Evolutionary conservation across 164 flowering plant genomes (phyloP), one percentile per base, ranked within the genome.

Genomic region (Chimonanthus praecox): DNA sequence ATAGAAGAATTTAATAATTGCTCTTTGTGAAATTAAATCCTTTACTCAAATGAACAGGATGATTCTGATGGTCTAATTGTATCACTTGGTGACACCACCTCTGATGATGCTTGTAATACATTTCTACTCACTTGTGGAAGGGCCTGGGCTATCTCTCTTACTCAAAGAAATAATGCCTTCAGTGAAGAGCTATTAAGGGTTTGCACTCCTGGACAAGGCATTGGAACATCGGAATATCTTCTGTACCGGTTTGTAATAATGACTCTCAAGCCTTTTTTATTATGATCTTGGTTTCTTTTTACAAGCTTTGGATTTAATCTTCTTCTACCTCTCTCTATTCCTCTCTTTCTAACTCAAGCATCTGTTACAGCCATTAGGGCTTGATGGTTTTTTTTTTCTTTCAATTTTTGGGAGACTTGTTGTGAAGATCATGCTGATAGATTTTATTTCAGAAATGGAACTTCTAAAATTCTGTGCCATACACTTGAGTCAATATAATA

Each of bases 121-220:
- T 13, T 46, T 76, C 89, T 95, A 71, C 79, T 95, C 63, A 88
- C 89, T 6, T 20, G 80, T 77, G 97, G 97, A 84, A 83, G 85
- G 77, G 97, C 98, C 46, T 95, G 97, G 98, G 85, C 92, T 33
- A 78, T 93, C 74, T 89, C 90, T 70, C 91, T 93, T 71, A 74
- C 90, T 15, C 75, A 78, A 60, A 86, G 84, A 79, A 74, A 33
- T 33, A 33, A 86, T 79, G 21, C 83, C 6, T 58, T 86, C 65
- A 82, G 82, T 69, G 90, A 90, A 73, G 95, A 90, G 68, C 58
- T 93, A 20, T 75, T 84, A 69, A 80, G 70, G 71, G 72, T 73
- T 68, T 88, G 85, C 82, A 81, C 87, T 74, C 81, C 84, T 33
- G 66, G 77, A 72, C 61, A 78, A 64, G 71, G 69, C 21, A 81